Evolutionary conservation across 108 stramenopile genomes (phyloP), one percentile per base, ranked within the genome.

Genomic region (Nitzschia sp.): DNA sequence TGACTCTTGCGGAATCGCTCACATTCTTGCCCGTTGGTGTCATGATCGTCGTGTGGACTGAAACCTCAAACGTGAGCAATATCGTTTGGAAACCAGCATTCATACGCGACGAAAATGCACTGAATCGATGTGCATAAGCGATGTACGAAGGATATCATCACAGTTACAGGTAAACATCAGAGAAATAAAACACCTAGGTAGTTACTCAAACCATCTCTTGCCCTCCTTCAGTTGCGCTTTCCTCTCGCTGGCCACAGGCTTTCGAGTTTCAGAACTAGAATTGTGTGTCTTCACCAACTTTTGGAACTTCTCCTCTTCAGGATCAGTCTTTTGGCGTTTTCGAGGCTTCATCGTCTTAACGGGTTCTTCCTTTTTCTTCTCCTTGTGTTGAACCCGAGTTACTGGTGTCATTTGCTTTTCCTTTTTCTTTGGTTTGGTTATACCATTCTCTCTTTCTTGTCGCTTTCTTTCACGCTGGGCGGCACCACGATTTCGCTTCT

Each of bases 391-490:
- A 34, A 34, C 29, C 1, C 29, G 48, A 17, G 48, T 19, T 5
- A 50, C 48, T 19, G 1, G 75, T 57, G 57, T 70, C 11, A 24
- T 26, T 44, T 70, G 55, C 54, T 54, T 17, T 29, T 57, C 56
- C 51, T 9, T 20, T 24, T 26, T 11, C 9, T 39, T 37, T 41
- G 62, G 61, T n/a, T 11, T 37, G 37, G 61, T 61, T 57, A 57
- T 63, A 43, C 63, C 63, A 29, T 54, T 59, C 44, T 68, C 66
- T 37, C 58, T 57, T 39, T 75, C 65, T 25, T 54, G 59, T 63
- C 90, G 74, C 53, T 91, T 91, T 68, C 83, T 85, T 65, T 87
- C 90, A 10, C 93, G 81, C 59, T 94, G 93, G 39, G 64, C 41
- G 39, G 85, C 75, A 46, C 93, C 93, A 20, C 93, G 80, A 20